A percentile compares a stretch with the other conserved stretches of the same genome.
These are phyloP conservation scores for Phanerodontia chrysosporium DNA, from an alignment of 768 basidiomycete genomes.

Conservation along the genomic window DNA sequence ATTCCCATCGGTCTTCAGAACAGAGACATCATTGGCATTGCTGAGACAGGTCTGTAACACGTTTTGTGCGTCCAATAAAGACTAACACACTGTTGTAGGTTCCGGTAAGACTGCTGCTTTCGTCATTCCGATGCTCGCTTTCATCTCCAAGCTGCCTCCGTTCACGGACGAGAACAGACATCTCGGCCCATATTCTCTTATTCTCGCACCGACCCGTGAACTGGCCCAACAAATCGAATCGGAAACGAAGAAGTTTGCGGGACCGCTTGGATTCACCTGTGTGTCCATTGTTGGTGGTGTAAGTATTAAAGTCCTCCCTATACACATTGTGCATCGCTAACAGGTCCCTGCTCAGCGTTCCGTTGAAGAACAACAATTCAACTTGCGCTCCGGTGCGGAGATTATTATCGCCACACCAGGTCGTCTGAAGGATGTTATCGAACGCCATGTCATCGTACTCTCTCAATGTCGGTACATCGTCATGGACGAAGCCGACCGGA, in stretches of 20 bases:
- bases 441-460: constrained; percentile 91
- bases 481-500: constrained; percentile 99
- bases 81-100: constrained; percentile 42
- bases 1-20: constrained; percentile 98
- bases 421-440: constrained; percentile 96
- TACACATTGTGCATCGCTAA: constrained; percentile 12
- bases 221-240: constrained; percentile 95
- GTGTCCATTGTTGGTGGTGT: constrained; percentile 99
- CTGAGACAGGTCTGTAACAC: constrained; percentile 80
- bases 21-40: constrained; percentile 96
- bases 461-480: constrained; percentile 98
- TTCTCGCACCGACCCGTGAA: constrained; percentile 96
- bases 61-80: neutral
- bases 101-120: constrained; percentile 99
- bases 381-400: constrained; percentile 95
- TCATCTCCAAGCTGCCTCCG: constrained; percentile 81
- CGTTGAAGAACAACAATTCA: constrained; percentile 97
- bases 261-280: constrained; percentile 85
- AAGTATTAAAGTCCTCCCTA: constrained; percentile 29
- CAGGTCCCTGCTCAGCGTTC: constrained; percentile 50
- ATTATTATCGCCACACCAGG: constrained; percentile 99
- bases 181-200: constrained; percentile 89
- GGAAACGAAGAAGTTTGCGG: constrained; percentile 89
- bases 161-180: constrained; percentile 93
- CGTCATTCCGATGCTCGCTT: constrained; percentile 95